Percentiles rank a stretch among this genome's conserved stretches.
These are phyloP conservation scores for Fusarium algeriense DNA, from an alignment of 2,329 filamentous ascomycete species.

Conservation along the genomic window DNA sequence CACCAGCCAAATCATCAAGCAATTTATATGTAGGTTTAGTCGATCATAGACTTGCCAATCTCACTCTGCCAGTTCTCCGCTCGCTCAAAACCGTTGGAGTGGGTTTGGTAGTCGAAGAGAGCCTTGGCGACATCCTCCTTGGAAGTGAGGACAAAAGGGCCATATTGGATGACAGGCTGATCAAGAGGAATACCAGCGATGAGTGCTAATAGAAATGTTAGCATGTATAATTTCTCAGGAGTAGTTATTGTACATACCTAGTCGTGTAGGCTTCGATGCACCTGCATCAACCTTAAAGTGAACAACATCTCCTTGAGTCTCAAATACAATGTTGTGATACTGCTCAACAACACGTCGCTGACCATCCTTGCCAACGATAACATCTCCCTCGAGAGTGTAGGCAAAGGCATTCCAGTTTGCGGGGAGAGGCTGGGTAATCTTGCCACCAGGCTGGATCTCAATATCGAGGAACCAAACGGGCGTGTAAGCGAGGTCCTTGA, in stretches of 20 bases:
- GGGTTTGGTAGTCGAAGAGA: slow-evolving; percentile 78
- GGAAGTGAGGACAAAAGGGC: slow-evolving; percentile 82
- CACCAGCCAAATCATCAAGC: slow-evolving; percentile 14
- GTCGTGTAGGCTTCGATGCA: slow-evolving; percentile 68
- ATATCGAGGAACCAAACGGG: slow-evolving; percentile 97
- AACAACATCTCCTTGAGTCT: slow-evolving; percentile 80
- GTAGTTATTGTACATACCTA: slow-evolving; percentile 48
- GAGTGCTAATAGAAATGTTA: slow-evolving; percentile 61
- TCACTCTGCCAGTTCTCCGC: slow-evolving; percentile 84
- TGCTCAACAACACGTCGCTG: slow-evolving; percentile 68
- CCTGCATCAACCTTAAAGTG: slow-evolving; percentile 75
- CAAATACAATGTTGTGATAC: slow-evolving; percentile 92
- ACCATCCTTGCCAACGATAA: slow-evolving; percentile 69
- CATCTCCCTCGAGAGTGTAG: slow-evolving; percentile 83
- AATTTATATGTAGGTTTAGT: slow-evolving; percentile 40
- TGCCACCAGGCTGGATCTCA: slow-evolving; percentile 81
- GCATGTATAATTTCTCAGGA: neutral
- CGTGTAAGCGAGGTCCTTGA: slow-evolving; percentile 93
- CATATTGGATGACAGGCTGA: slow-evolving; percentile 85
- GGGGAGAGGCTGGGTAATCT: slow-evolving; percentile 80
- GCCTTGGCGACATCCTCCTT: slow-evolving; percentile 82
- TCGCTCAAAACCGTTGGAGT: slow-evolving; percentile 83
- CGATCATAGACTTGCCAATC: slow-evolving; percentile 82
- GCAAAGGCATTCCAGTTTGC: slow-evolving; percentile 90
- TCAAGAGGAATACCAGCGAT: slow-evolving; percentile 84